phyloP scores from a whole-genome alignment of 352 stramenopile genomes.

The Globisporangium uncinulatum region DNA sequence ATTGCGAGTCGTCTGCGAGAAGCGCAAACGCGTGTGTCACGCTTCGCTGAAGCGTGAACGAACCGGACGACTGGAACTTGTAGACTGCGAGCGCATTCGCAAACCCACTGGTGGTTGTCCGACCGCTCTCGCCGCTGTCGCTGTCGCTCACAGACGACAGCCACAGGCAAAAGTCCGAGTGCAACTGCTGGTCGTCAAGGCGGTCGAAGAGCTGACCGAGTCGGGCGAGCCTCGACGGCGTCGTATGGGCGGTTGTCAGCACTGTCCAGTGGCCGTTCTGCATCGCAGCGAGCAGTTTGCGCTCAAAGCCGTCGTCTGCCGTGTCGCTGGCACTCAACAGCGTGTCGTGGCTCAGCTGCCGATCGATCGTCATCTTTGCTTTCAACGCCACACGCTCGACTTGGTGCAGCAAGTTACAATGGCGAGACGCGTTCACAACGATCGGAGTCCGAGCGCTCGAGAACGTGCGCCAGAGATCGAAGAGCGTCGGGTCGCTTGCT shows the following conservation, averaged over 20 bases:
- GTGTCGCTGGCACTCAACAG: not conserved
- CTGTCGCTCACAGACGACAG: conserved; percentile 17
- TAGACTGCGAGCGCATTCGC: not conserved
- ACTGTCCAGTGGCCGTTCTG: conserved; percentile 54
- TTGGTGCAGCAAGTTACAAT: conserved; percentile 28
- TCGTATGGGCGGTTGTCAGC: conserved; percentile 29
- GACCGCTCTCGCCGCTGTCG: not conserved
- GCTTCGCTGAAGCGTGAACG: conserved; percentile 17
- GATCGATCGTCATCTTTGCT: conserved; percentile 31
- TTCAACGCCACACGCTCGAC: conserved; percentile 23
- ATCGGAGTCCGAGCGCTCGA: conserved; percentile 28
- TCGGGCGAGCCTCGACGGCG: conserved; percentile 12
- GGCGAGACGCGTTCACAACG: conserved; percentile 21
- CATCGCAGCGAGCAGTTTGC: conserved; percentile 26
- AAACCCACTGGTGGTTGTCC: not conserved
- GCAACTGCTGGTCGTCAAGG: conserved; percentile 20
- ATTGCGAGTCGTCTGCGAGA: conserved; percentile 15
- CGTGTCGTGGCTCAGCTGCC: conserved; percentile 6
- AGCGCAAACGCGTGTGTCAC: conserved; percentile 22
- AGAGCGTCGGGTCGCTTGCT: conserved; percentile 3
- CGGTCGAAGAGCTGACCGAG: conserved; percentile 27
- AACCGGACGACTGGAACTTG: conserved; percentile 12
- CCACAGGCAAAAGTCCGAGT: conserved; percentile 67
- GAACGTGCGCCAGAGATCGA: conserved; percentile 30
- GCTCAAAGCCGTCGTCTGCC: conserved; percentile 25